Conservation (phyloP, 139 green algal genomes). For the Astrephomene gubernaculifera region DNA sequence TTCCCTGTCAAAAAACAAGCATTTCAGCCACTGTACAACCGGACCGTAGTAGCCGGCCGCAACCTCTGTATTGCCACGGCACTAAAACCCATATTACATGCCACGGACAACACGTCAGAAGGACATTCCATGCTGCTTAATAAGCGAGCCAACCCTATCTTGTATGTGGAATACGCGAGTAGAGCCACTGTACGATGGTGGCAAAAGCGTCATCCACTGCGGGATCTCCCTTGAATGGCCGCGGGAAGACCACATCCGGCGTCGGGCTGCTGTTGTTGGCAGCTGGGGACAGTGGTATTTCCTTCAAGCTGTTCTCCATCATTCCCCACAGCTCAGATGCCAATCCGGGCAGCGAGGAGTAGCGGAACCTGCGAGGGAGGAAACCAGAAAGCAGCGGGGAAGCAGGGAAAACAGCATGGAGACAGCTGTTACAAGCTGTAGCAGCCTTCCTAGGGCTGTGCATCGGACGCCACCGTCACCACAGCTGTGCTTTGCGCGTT, state of each 20-base stretch:
- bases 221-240: constrained; percentile 37
- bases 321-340: not conserved
- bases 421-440: too few relatives aligned
- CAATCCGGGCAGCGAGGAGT: constrained; percentile 16
- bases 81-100: too few relatives aligned
- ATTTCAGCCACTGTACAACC: too few relatives aligned
- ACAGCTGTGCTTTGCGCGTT: not conserved
- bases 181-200: constrained; percentile 46
- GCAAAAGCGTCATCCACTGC: constrained; percentile 31
- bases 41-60: too few relatives aligned
- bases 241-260: constrained; percentile 6
- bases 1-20: too few relatives aligned
- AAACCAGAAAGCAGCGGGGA: not conserved
- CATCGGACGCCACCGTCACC: not conserved
- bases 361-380: constrained; percentile 2
- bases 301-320: not conserved
- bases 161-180: constrained; percentile 31
- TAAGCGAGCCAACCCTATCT: too few relatives aligned
- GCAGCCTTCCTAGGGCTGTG: not conserved
- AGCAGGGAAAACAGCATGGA: too few relatives aligned
- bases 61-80: too few relatives aligned
- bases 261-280: not conserved
- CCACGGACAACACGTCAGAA: too few relatives aligned
- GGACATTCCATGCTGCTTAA: too few relatives aligned
- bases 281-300: not conserved